Conservation (phyloP, 1,284 basidiomycete species). For the Cryptococcus sp. region DNA sequence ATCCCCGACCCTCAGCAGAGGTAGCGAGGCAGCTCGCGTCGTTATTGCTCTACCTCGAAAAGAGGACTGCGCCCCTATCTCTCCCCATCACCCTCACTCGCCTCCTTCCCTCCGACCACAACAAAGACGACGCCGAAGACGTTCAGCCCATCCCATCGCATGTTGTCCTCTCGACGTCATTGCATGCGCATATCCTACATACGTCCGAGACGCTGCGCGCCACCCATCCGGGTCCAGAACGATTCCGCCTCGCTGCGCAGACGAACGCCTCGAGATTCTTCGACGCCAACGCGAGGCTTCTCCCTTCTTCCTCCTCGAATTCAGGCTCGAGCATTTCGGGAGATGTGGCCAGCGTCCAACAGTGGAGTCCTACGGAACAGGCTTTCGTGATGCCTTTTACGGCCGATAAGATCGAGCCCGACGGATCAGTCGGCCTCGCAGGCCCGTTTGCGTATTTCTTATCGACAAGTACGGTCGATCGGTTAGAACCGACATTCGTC, state of each 20-base stretch:
- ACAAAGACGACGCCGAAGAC: conserved; percentile 57
- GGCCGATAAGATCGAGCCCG: conserved; percentile 22
- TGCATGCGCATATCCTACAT: conserved; percentile 85
- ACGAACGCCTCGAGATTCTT: conserved; percentile 76
- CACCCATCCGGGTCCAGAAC: conserved; percentile 71
- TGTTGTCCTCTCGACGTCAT: conserved; percentile 59
- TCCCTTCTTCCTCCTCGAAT: conserved; percentile 5
- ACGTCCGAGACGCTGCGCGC: conserved; percentile 75
- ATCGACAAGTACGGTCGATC: conserved; percentile 74
- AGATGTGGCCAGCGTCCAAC: conserved; percentile 45
- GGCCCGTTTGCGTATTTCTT: conserved; percentile 88
- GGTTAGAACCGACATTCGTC: conserved; percentile 78
- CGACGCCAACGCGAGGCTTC: conserved; percentile 62
- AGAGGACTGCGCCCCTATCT: conserved; percentile 41
- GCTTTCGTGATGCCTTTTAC: conserved; percentile 58
- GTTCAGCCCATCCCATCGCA: conserved; percentile 39
- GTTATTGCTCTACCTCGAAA: conserved; percentile 15
- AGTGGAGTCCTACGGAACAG: conserved; percentile 63
- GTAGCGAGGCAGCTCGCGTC: not conserved
- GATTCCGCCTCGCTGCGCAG: conserved; percentile 81
- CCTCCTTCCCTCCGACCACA: conserved; percentile 49
- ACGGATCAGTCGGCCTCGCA: conserved; percentile 55
- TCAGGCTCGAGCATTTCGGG: no score
- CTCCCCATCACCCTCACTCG: conserved; percentile 65
- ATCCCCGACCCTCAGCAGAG: conserved; percentile 1